phyloP scores from a whole-genome alignment of 2,329 filamentous ascomycete species.

The Pezicula rhizophila region DNA sequence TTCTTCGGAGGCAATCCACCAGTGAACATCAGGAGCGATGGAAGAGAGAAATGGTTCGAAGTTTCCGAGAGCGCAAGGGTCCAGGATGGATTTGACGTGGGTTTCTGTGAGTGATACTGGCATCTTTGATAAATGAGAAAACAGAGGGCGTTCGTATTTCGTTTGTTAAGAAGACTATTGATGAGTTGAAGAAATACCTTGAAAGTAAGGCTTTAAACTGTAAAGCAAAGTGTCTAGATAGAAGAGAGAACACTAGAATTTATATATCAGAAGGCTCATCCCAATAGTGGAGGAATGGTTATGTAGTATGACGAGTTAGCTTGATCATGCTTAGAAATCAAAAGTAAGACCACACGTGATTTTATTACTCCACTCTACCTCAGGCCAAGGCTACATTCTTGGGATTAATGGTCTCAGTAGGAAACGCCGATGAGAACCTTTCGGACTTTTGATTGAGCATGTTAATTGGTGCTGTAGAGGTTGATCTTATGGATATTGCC shows the following conservation, averaged over 20 bases:
- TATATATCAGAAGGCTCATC: neutral
- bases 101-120: slow-evolving; percentile 2
- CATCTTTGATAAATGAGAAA: neutral
- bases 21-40: slow-evolving; percentile 10
- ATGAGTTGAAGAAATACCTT: no score
- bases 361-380: neutral
- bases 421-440: no score
- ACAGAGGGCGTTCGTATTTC: no score
- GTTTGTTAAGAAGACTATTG: no score
- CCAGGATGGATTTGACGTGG: slow-evolving; percentile 5
- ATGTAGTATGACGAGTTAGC: neutral
- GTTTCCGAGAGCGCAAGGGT: slow-evolving; percentile 1
- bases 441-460: no score
- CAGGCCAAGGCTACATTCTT: no score
- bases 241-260: neutral
- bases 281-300: neutral
- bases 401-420: no score
- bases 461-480: no score
- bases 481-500: no score
- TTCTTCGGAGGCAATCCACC: slow-evolving; percentile 5
- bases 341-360: neutral
- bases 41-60: slow-evolving; percentile 5
- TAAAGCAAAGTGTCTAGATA: no score
- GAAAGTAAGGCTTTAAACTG: no score
- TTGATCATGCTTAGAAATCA: neutral